These are phyloP conservation scores for Saccharomycopsis oosterbeekiorum DNA, from an alignment of 805 yeast species.

Conservation along the genomic window DNA sequence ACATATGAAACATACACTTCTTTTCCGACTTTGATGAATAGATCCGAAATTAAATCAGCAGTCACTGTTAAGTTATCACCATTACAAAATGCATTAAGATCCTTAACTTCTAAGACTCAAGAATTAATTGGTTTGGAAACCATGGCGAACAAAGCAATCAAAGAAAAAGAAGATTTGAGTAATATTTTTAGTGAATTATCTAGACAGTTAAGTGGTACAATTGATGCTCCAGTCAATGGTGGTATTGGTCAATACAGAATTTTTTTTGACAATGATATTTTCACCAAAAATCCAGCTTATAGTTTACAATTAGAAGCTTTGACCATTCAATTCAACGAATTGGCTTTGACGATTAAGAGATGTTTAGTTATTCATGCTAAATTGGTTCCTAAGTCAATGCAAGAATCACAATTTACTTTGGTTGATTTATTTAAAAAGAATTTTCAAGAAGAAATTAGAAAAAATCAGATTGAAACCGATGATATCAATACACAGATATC, in stretches of 20 bases:
- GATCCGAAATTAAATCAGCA: constrained; percentile 55
- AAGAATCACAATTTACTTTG: constrained; percentile 57
- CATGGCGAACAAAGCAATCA: constrained; percentile 41
- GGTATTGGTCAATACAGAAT: constrained; percentile 78
- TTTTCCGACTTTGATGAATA: constrained; percentile 83
- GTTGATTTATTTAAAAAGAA: constrained; percentile 54
- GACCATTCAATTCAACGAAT: constrained; percentile 48
- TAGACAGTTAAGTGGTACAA: constrained; percentile 70
- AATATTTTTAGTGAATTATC: constrained; percentile 54
- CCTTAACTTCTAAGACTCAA: constrained; percentile 56
- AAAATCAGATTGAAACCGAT: constrained; percentile 24
- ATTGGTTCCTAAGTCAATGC: constrained; percentile 46
- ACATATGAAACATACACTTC: constrained; percentile 64
- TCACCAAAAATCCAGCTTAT: constrained; percentile 22
- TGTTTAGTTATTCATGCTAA: constrained; percentile 63
- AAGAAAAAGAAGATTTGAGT: constrained; percentile 39
- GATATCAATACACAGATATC: constrained; percentile 22
- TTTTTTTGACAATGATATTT: constrained; percentile 40
- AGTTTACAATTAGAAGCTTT: constrained; percentile 25
- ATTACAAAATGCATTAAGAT: constrained; percentile 66
- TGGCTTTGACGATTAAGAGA: constrained; percentile 53
- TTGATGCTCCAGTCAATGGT: constrained; percentile 88
- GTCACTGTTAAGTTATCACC: constrained; percentile 60
- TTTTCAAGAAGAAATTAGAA: constrained; percentile 52
- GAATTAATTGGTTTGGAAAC: constrained; percentile 64